Base-by-base conservation (phyloP, 805 yeast species). In the Komagataella phaffii region DNA sequence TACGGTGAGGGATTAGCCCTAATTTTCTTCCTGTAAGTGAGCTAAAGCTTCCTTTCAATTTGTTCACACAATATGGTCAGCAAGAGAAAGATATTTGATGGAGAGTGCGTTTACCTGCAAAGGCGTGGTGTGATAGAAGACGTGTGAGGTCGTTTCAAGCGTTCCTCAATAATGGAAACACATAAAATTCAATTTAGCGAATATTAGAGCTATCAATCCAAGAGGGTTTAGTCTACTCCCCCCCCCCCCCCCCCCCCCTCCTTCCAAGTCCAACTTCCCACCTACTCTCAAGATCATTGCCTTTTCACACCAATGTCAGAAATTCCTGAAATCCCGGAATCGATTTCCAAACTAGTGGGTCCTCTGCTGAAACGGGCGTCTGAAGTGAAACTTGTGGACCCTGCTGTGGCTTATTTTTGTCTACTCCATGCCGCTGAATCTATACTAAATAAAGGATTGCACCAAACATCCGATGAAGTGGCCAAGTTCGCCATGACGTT, bases 391-490 rank as follows among this genome's bases (percentile, higher is more conserved):
- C 53, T 17, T 58, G 0, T 72, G 7, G 83, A 86, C 55, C 89
- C 95, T 0, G 67, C 83, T 8, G 75, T 88, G 24, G 71, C 91
- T 4, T 88, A 87, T 64, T 85, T 77, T 64, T 85, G 93, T 65
- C 74, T 71, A 55, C 62, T 84, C 49, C 83, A 84, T 60, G 86
- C 89, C 0, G 82, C 86, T 2, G 91, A 90, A 63, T 71, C 78
- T 58, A 81, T 91, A 3, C 67, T 91, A 18, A 72, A 72, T 44
- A 65, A 75, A 46, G 76, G 79, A 52, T 67, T 82, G 18, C 96
- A 89, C 59, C 67, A 76, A 19, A 58, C 68, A 1, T 76, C 17
- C 53, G 67, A 71, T 6, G 83, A 75, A 12, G 76, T 77, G 24
- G 88, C 87, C 12, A 59, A 58, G 1, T 79, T 77, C 57, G 87